Evolutionary conservation across 2,329 filamentous ascomycete genomes (phyloP).

Genomic region (Neopestalotiopsis clavispora): DNA sequence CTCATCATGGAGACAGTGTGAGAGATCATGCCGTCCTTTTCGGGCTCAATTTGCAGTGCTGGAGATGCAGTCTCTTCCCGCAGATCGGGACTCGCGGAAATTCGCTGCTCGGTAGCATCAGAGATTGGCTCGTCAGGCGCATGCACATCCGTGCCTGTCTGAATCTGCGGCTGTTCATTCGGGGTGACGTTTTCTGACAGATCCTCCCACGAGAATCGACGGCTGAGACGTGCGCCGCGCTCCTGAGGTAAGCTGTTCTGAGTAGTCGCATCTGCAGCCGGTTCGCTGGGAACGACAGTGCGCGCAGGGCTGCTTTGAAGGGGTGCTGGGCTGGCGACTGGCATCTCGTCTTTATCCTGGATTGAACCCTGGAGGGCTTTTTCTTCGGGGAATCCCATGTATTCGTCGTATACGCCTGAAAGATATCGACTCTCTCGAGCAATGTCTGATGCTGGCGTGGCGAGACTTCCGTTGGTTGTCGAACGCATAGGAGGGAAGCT

Average conservation of each 20-base stretch:
- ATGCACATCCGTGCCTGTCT: neutral
- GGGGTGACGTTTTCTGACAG: constrained; percentile 30
- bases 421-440: constrained; percentile 66
- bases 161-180: constrained; percentile 17
- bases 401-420: constrained; percentile 70
- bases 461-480: constrained; percentile 13
- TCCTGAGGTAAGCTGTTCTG: constrained; percentile 10
- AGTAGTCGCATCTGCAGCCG: constrained; percentile 18
- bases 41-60: constrained; percentile 21
- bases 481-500: constrained; percentile 22
- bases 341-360: constrained; percentile 30
- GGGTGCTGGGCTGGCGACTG: constrained; percentile 1
- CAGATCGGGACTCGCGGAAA: neutral
- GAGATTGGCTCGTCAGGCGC: neutral
- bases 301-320: constrained; percentile 4
- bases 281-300: neutral
- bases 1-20: constrained; percentile 44
- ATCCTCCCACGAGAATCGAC: constrained; percentile 51
- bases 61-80: constrained; percentile 14
- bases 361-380: constrained; percentile 37
- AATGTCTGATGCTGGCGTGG: constrained; percentile 17
- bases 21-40: constrained; percentile 29
- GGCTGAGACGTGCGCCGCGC: constrained; percentile 6
- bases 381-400: constrained; percentile 61
- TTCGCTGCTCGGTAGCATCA: constrained; percentile 4